Evolutionary conservation across 2,329 filamentous ascomycete species (phyloP), one percentile per base, ranked within the genome.

Genomic region (Plenodomus tracheiphilus): DNA sequence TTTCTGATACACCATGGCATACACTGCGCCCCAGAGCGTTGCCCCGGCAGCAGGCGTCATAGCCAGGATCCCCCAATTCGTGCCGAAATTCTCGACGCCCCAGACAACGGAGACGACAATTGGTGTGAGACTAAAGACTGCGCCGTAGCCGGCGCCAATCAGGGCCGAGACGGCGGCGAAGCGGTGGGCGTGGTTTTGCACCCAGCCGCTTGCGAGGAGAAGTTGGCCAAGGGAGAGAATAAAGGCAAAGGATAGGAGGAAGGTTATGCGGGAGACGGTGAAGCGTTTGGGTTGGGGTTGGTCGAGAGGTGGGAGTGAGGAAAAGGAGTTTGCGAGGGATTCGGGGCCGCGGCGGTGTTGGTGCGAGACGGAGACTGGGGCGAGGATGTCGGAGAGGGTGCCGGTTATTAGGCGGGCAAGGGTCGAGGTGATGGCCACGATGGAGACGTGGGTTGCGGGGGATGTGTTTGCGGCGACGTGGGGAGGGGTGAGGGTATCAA

Each of bases 51-150:
- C 94, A 2, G 94, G 94, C 47, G 93, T 86, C 79, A 95, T 94
- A 36, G 92, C 91, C 7, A 97, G 85, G 53, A 97, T 92, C 9
- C 94, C 94, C 85, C 93, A 99, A 64, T 99, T 97, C 0, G 94
- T 99, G 49, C 91, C 94, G 69, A 99, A 97, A 70, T 97, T 99
- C 77, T 97, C 92, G 0, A 96, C 91, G 20, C 94, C 94, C 94
- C 94, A 99, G 39, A 99, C 93, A 9, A 97, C 91, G n/a, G 87
- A 91, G 60, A 97, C 88, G 47, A 97, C 89, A 57, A 97, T 92
- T 2, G 94, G 94, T 0, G 89, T 88, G 5, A 97, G 81, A 40
- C 85, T 88, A 77, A 97, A 99, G 18, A 92, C 84, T 25, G 92
- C 92, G 38, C 94, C 94, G 68, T 99, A 97, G 38, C 94, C 94